Evolutionary conservation across 495 filamentous ascomycete genomes (phyloP), one percentile per base, ranked within the genome.

Genomic region (Diplogelasinospora grovesii): DNA sequence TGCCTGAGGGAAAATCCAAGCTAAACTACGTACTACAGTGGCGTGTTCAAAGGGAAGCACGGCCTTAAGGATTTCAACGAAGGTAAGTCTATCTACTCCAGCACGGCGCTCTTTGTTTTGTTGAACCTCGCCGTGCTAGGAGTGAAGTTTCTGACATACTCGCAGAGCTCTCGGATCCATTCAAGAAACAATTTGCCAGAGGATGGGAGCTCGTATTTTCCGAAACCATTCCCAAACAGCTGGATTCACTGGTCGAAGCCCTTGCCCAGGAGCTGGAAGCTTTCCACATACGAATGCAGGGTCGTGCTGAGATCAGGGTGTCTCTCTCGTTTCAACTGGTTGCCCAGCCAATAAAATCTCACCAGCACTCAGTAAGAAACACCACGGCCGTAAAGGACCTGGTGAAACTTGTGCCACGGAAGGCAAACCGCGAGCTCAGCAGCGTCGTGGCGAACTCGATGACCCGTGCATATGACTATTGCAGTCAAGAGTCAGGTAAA

Each of bases 351-450:
- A 53, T 73, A 4, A 48, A 43, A 6, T 64, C 46, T 4, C 65
- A 72, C 32, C 59, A 65, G 21, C 32, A 50, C 4, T 42, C 53
- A 4, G 57, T 78, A 18, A 53, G 49, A 11, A 43, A 66, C 20
- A 45, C 63, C 2, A 37, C 56, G 11, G 41, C 39, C 1, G 49
- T 70, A 16, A 52, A 54, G 4, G 47, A 52, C 6, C 32, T 50
- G 0, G 67, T 79, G 36, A 61, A 49, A 3, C 42, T 41, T 20
- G 10, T 51, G 1, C 76, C 78, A 43, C 64, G 69, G 22, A 69
- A 77, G 13, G 70, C 73, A 15, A 79, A 70, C 40, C 69, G 77
- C 11, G 60, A 69, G 28, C 72, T 78, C 38, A 63, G 55, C 8
- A 70, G 69, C 0, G 54, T 64, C 8, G 64, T 82, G 15, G 46